Evolutionary conservation across 208 protist species (phyloP), one percentile per base, ranked within the genome.

Genomic region (Trypanosoma vivax): DNA sequence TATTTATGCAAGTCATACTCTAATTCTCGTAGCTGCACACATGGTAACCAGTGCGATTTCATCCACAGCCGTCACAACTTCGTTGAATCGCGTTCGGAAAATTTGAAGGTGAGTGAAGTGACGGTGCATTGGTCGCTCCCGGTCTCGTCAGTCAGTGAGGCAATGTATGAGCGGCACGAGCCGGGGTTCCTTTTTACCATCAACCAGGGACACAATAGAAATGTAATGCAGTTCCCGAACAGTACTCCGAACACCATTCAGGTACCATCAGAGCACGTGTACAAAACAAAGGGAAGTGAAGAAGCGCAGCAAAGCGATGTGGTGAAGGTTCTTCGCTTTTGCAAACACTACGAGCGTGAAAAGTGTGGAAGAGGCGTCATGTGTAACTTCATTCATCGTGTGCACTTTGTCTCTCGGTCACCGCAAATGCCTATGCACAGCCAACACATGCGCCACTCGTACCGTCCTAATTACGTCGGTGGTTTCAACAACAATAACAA

Each of bases 381-480:
- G 16, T 87, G 79, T 45, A 61, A 80, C 58, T 87, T 87, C 50
- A 71, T 83, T 39, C 79, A 87, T 43, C 74, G 63, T 39, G 74
- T 86, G 5, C 43, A 64, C 10, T 67, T 83, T 16, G 30, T 31
- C 18, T 31, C 39, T 9, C 39, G 39, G 6, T 19, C n/a, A 11
- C 10, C 39, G 5, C 39, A 43, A 7, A 43, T 43, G 39, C n/a
- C 39, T 43, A 19, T 6, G 6, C 39, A 43, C n/a, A 6, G 10
- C 39, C 39, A 43, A 7, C 39, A 43, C 39, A 43, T 43, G 39
- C n/a, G n/a, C n/a, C n/a, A n/a, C n/a, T n/a, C n/a, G n/a, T n/a
- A n/a, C n/a, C n/a, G n/a, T n/a, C n/a, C n/a, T n/a, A n/a, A n/a
- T n/a, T n/a, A n/a, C n/a, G n/a, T n/a, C n/a, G n/a, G n/a, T n/a